Evolutionary conservation across 768 basidiomycete genomes (phyloP), one percentile per base, ranked within the genome.

Genomic region (Daedaleopsis nitida): DNA sequence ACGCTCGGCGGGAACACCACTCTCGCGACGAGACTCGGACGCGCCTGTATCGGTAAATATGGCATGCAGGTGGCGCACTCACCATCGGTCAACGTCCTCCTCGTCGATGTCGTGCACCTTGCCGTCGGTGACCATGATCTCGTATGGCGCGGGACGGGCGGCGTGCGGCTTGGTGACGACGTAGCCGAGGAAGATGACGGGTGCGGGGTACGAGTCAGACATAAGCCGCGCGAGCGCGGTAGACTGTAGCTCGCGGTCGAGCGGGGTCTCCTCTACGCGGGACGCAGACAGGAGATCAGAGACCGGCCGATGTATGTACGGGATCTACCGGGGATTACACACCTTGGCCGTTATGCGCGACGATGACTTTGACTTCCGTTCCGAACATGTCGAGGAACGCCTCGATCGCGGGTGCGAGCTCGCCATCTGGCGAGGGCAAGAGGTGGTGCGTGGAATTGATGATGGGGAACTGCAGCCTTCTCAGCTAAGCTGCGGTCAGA

Each of bases 271-370:
- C 82, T 96, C 94, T 92, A 69, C 23, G 55, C 17, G 43, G 21
- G 17, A 19, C 49, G 56, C 42, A 14, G 52, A 37, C 0, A 52
- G 34, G 45, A 42, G 42, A 16, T 13, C 16, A 37, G 17, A 14
- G 27, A 12, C 51, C 34, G 27, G 5, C 27, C 3, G 27, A 7
- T 32, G 27, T 32, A 32, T 32, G 27, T 32, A 32, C 27, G 27
- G 27, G 3, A 32, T 32, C 27, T 7, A 2, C 12, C 12, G 39
- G 44, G n/a, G 23, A 23, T 10, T 3, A 8, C 71, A 55, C 62
- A 89, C 91, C 91, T 81, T 96, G 94, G 7, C 94, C 94, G 70
- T 96, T 96, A 66, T 96, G 94, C 0, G 92, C 82, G 11, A 96
- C 90, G n/a, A 96, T 79, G 0, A 95, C 92, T 6, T 87, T 87